Percentiles rank a stretch among this genome's conserved stretches.
Conservation (phyloP, 164 flowering plant species). For the Platanus orientalis region DNA sequence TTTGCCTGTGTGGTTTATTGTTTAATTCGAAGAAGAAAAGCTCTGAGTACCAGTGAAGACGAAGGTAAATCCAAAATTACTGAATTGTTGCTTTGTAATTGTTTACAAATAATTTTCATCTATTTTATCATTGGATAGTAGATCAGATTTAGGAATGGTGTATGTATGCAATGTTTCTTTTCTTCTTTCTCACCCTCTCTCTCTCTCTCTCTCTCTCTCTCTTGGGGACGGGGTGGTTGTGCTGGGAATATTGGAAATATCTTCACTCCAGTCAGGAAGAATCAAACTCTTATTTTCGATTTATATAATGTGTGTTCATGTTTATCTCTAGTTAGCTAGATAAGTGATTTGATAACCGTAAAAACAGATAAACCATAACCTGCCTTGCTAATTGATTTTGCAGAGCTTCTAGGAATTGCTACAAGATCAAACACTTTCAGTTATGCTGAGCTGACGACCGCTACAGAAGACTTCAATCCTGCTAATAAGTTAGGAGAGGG, state of each 20-base stretch:
- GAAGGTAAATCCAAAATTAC: constrained; percentile 44
- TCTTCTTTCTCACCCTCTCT: too few relatives aligned
- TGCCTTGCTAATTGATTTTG: constrained; percentile 10
- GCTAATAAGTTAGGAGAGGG: constrained; percentile 85
- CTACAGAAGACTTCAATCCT: constrained; percentile 60
- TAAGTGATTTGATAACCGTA: not conserved
- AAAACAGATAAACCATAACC: not conserved
- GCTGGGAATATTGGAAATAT: too few relatives aligned
- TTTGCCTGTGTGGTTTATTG: constrained; percentile 22
- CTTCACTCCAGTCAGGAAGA: too few relatives aligned
- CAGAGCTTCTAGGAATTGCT: constrained; percentile 64
- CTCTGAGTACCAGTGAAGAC: constrained; percentile 22
- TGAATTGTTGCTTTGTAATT: too few relatives aligned
- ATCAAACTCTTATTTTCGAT: too few relatives aligned
- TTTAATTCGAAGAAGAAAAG: constrained; percentile 33
- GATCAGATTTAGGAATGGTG: not conserved
- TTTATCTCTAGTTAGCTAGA: too few relatives aligned
- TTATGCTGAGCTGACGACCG: constrained; percentile 60
- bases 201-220: too few relatives aligned
- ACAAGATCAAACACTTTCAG: constrained; percentile 58
- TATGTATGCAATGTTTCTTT: not conserved
- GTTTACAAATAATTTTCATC: too few relatives aligned
- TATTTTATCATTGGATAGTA: too few relatives aligned
- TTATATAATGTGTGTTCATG: too few relatives aligned
- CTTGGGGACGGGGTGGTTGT: too few relatives aligned